Base-by-base conservation (phyloP, 257 asterid genomes). In the Schizonepeta tenuifolia region DNA sequence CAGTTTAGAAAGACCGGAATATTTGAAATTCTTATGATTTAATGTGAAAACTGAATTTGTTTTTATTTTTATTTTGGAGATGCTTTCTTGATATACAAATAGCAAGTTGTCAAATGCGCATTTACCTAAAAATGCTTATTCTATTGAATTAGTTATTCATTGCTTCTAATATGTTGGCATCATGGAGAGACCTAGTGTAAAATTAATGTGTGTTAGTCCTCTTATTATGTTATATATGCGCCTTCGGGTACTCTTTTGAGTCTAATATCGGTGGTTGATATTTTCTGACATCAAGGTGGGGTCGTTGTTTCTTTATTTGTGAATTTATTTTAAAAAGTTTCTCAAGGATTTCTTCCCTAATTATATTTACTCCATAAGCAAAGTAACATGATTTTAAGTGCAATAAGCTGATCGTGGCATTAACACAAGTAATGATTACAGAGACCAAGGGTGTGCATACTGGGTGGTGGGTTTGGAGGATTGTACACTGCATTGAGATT, bases 391-490 rank as follows among this genome's bases (percentile, higher is more conserved):
- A 41, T 56, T 36, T 22, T 44, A 36, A 56, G 40, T 36, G 26
- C n/a, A 67, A 53, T 62, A 66, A 66, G 18, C 11, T 47, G 59
- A n/a, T 35, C 11, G 24, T 56, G 35, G 33, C 50, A 41, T 43
- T 43, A 76, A 75, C 59, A 54, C 26, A 36, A 65, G 77, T 74
- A 58, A 53, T 83, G 70, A 47, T 78, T 82, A 78, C 89, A 94
- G 99, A 86, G 92, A 70, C 98, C 99, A 66, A 86, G 97, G 79
- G 92, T 94, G 62, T 94, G 99, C 86, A 94, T 94, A 67, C 83
- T 94, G 65, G 99, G 99, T 76, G 99, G 97, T 82, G 99, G 98
- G 33, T 94, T 94, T 60, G 99, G 99, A 84, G 99, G 99, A 44
- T 86, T 94, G 47, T 94, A 91, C 86, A 94, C 99, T 64, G 99